phyloP scores from a whole-genome alignment of 2,329 filamentous ascomycete species.

The Cladophialophora yegresii region DNA sequence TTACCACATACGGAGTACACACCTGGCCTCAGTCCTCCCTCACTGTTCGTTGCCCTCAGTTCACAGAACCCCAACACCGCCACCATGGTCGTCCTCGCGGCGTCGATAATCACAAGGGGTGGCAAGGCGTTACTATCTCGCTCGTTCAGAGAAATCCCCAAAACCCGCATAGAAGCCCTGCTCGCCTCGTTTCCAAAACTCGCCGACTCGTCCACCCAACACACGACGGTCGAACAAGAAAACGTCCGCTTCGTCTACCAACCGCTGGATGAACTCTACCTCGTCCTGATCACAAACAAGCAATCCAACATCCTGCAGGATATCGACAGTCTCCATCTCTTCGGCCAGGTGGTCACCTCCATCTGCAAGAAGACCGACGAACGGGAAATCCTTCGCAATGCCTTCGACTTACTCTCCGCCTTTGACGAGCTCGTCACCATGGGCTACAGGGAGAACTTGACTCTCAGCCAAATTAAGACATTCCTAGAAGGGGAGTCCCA shows the following conservation, averaged over 20 bases:
- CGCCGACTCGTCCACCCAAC: constrained; percentile 91
- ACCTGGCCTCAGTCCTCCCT: background rate
- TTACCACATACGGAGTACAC: background rate
- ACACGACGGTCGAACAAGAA: constrained; percentile 98
- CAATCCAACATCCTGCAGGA: constrained; percentile 99
- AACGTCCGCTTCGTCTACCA: constrained; percentile 99
- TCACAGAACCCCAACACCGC: constrained; percentile 1
- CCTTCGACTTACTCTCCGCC: constrained; percentile 91
- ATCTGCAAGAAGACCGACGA: constrained; percentile 96
- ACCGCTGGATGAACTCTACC: constrained; percentile 97
- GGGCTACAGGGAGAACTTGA: constrained; percentile 94
- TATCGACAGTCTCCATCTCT: constrained; percentile 96
- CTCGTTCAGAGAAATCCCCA: constrained; percentile 96
- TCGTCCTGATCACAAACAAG: constrained; percentile 98
- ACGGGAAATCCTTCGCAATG: constrained; percentile 89
- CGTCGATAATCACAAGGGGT: constrained; percentile 96
- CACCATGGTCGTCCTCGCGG: constrained; percentile 83
- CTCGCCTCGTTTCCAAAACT: constrained; percentile 98
- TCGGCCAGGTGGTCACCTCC: constrained; percentile 94
- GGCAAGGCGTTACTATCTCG: constrained; percentile 97
- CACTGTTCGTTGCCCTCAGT: background rate
- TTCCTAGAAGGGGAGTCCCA: constrained; percentile 99
- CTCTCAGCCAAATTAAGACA: constrained; percentile 95
- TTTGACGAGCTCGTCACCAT: constrained; percentile 97
- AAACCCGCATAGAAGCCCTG: constrained; percentile 93